A percentile compares a stretch with the other conserved stretches of the same genome.
These are phyloP conservation scores for Citrus maxima DNA, from an alignment of 345 rosid genomes.

Conservation along the genomic window DNA sequence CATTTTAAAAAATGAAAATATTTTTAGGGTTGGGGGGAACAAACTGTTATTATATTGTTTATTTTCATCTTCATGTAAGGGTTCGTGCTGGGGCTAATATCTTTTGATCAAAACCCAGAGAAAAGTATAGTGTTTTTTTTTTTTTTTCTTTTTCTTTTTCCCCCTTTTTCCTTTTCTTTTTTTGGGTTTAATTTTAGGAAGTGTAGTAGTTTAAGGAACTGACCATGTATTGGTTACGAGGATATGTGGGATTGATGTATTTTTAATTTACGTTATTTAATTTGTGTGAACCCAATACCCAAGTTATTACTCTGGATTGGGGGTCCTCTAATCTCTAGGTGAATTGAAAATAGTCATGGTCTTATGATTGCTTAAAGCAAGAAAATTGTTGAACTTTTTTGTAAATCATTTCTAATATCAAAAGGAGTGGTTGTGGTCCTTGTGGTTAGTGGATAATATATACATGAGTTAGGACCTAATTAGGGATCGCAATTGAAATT, in stretches of 20 bases:
- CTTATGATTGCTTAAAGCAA: constrained; percentile 14
- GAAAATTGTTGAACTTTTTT: neutral
- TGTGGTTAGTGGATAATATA: too few species aligned
- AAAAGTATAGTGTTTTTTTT: neutral
- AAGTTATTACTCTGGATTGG: constrained; percentile 5
- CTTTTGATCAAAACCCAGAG: constrained; percentile 10
- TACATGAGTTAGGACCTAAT: too few species aligned
- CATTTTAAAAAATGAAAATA: neutral
- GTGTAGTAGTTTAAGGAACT: neutral
- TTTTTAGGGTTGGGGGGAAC: neutral
- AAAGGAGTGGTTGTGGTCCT: constrained; percentile 1
- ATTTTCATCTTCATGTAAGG: neutral
- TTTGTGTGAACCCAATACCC: constrained; percentile 3
- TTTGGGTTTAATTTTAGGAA: neutral
- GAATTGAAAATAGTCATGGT: constrained; percentile 3
- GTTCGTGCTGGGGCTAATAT: constrained; percentile 12
- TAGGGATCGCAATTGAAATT: too few species aligned
- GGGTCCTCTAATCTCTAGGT: neutral
- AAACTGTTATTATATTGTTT: neutral
- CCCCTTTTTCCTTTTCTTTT: neutral
- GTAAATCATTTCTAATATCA: neutral
- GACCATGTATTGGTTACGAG: neutral
- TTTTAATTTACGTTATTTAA: neutral
- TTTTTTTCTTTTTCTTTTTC: neutral
- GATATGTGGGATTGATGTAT: neutral